A percentile compares a stretch with the other conserved stretches of the same genome.
phyloP scores from a whole-genome alignment of 306 rosid species.

The Trifolium dubium region DNA sequence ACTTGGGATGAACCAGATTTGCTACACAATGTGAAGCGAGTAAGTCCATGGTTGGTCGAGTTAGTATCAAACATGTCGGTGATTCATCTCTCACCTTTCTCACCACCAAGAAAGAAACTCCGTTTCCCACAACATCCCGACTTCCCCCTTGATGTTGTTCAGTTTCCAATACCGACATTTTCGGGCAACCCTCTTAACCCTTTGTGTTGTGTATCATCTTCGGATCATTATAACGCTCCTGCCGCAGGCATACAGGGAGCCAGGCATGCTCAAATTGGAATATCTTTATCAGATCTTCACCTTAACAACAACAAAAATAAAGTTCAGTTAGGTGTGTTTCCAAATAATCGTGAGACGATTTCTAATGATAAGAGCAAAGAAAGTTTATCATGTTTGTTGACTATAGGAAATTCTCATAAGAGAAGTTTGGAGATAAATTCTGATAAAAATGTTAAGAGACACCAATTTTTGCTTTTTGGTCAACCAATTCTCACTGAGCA shows the following conservation, averaged over 20 bases:
- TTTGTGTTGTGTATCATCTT: conserved; percentile 64
- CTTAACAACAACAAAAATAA: conserved; percentile 54
- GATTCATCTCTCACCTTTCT: conserved; percentile 68
- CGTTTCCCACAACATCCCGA: conserved; percentile 70
- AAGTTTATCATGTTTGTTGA: conserved; percentile 67
- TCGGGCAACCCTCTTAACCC: conserved; percentile 85
- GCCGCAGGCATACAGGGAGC: conserved; percentile 99
- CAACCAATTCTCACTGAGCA: conserved; percentile 96
- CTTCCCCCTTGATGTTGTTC: conserved; percentile 63
- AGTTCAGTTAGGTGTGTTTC: conserved; percentile 74
- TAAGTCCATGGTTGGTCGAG: conserved; percentile 95
- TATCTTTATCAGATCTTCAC: conserved; percentile 82
- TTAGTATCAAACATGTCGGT: conserved; percentile 76
- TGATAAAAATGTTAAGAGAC: conserved; percentile 69
- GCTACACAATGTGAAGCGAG: conserved; percentile 97
- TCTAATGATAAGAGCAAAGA: conserved; percentile 52
- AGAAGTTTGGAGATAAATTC: conserved; percentile 62
- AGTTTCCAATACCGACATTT: conserved; percentile 64
- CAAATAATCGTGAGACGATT: conserved; percentile 52
- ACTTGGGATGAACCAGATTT: conserved; percentile 98
- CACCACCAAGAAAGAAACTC: conserved; percentile 87
- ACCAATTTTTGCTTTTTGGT: conserved; percentile 90
- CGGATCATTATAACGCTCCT: conserved; percentile 66
- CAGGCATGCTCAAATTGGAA: conserved; percentile 99
- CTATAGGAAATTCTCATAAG: conserved; percentile 68